Base-by-base conservation (phyloP, 2,329 filamentous ascomycete species). In the Dryadomyces quercus-mongolicae region DNA sequence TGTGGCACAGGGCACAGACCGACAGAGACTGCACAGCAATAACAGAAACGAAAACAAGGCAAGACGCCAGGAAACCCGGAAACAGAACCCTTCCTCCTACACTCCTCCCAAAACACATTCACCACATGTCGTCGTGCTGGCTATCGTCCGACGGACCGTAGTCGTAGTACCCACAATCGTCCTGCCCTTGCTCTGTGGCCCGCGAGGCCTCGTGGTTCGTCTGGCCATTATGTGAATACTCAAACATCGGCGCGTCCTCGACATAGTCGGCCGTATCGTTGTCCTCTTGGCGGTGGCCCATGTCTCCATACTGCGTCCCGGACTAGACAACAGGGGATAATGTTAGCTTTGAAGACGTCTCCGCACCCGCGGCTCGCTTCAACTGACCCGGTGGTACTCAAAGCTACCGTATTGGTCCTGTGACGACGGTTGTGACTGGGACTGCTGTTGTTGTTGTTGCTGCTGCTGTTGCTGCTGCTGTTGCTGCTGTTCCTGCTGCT, bases 321-420 rank as follows among this genome's bases (percentile, higher is more conserved):
- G 36, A 40, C 36, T 40, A 40, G 25, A 31, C 25, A 31, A 31
- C 25, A 31, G 25, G 34, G 64, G 61, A n/a, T n/a, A n/a, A n/a
- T 46, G 59, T 62, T 43, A n/a, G n/a, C 16, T n/a, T 1, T 13
- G 5, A n/a, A 18, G 10, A 18, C 10, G 25, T 31, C 25, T 31
- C 25, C 8, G 25, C 25, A 31, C 25, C 25, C 25, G 25, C 25
- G 8, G 25, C 25, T 8, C 25, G 25, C 25, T 31, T 31, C 25
- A 31, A 63, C 65, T 59, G 59, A 70, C 67, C 53, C 63, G 62
- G 59, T 68, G 66, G 60, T 68, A 69, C 50, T 68, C 67, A 60
- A 67, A 67, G 54, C 63, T 62, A 54, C 36, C 36, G 31, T 67
- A 68, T 45, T 63, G 59, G 55, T 63, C 63, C 25, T 31, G 25